Evolutionary conservation across 768 basidiomycete genomes (phyloP), one percentile per base, ranked within the genome.

Genomic region (Leucogyrophana mollusca): DNA sequence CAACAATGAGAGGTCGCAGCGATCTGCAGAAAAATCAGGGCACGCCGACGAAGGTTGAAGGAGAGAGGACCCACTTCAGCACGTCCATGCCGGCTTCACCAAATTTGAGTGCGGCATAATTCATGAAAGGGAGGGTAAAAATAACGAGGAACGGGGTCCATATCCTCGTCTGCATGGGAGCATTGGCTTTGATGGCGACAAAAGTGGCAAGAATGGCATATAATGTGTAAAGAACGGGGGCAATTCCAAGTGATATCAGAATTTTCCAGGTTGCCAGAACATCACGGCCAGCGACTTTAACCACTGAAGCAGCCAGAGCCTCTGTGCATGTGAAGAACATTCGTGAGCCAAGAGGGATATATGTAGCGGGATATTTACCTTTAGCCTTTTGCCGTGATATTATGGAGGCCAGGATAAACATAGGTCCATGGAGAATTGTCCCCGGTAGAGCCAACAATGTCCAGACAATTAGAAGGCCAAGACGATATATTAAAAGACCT

Each of bases 261-360:
- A 98, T 83, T 65, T 98, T 98, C 95, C 95, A 98, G 4, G 94
- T 94, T 1, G 92, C 94, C 14, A 98, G 73, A n/a, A 97, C 95
- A 57, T 98, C 95, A 33, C 90, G 80, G n/a, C 85, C 95, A 16
- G 90, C 90, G 42, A 98, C 83, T 69, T 98, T 98, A 62, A 98
- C 95, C 4, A 81, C 82, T 7, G 94, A 97, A 2, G 88, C 93
- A 23, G 95, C 95, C 48, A 98, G 84, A 5, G 95, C 95, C 79
- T 94, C 94, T 96, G 65, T 9, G 35, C n/a, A 37, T 21, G 20
- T 16, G 8, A 14, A 16, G 43, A 10, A 41, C 40, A 21, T 32
- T n/a, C 9, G 6, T 17, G 16, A 9, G 18, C n/a, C 37, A 39
- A 5, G 25, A 49, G 27, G 43, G 38, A 44, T 45, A 8, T 37